Evolutionary conservation across 768 basidiomycete genomes (phyloP).

Genomic region (Termitomyces sp.): DNA sequence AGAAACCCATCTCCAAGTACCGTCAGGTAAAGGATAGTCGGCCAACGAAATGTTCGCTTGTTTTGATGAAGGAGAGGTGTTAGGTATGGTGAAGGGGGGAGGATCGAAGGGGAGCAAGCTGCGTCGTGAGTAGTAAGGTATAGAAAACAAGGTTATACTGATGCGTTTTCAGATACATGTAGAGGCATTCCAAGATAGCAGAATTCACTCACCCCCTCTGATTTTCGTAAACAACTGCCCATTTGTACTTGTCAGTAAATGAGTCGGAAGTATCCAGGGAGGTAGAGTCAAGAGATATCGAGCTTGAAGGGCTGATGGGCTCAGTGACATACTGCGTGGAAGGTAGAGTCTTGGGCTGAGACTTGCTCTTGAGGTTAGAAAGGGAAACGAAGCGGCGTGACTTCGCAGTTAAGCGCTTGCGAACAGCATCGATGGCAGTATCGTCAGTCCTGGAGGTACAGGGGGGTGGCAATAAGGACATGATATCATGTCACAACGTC

Average conservation of each 20-base stretch:
- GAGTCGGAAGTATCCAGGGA: slow-evolving; percentile 19
- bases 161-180: not conserved
- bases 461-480: slow-evolving; percentile 25
- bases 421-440: slow-evolving; percentile 40
- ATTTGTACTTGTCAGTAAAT: slow-evolving; percentile 57
- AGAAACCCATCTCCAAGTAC: slow-evolving; percentile 80
- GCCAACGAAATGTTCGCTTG: slow-evolving; percentile 55
- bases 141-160: slow-evolving; percentile 67
- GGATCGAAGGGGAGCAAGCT: slow-evolving; percentile 74
- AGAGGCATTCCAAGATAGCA: not conserved
- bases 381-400: slow-evolving; percentile 30
- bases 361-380: slow-evolving; percentile 21
- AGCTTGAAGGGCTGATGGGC: not conserved
- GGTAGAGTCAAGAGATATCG: slow-evolving; percentile 13
- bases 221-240: slow-evolving; percentile 81
- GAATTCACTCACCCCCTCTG: slow-evolving; percentile 62
- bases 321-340: not conserved
- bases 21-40: slow-evolving; percentile 74
- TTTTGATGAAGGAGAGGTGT: slow-evolving; percentile 31
- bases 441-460: slow-evolving; percentile 39
- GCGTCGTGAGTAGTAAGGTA: slow-evolving; percentile 64
- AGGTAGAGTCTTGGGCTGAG: slow-evolving; percentile 1
- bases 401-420: slow-evolving; percentile 38
- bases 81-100: slow-evolving; percentile 65
- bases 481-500: not conserved